Evolutionary conservation across 2,329 filamentous ascomycete species (phyloP), one percentile per base, ranked within the genome.

Genomic region (Apiospora sp.): DNA sequence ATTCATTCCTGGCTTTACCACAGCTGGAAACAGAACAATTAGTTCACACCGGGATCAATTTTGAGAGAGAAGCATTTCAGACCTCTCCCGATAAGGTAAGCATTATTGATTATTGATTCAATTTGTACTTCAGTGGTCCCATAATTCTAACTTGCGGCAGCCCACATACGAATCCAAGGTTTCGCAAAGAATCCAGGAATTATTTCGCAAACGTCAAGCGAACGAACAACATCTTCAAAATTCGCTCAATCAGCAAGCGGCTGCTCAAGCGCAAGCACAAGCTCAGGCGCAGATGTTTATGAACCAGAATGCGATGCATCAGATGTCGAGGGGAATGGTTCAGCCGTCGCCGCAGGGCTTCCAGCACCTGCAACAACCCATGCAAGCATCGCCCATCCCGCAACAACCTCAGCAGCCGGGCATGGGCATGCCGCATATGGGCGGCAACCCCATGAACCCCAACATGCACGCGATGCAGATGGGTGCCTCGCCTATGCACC

Each of bases 281-380:
- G 81, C 81, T 37, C 82, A 82, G 72, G 79, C 81, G 10, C 84
- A 87, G 73, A 82, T 87, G 71, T 83, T 90, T 82, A 86, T 89
- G 83, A 88, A 86, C 71, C 86, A 85, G 72, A 78, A 78, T 6
- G 75, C 77, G 74, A 85, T 89, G 83, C 86, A 87, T 82, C 87
- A 87, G 74, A 86, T 90, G 82, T 84, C 84, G 51, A 85, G 88
- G 48, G 84, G 84, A 16, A 85, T 88, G 80, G 84, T 83, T 0
- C 87, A 87, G 76, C 84, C 82, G 8, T 81, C 82, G 2, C 89
- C 88, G 73, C 88, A 86, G 76, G 86, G 84, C 0, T 91, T 91
- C 72, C 89, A 89, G 74, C 86, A 88, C 68, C 83, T 91, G 48
- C 89, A 90, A 73, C 88, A 89, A 71, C 87, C 85, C 71, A 89